Evolutionary conservation across 306 rosid species (phyloP).

Genomic region (Vicia sativa): DNA sequence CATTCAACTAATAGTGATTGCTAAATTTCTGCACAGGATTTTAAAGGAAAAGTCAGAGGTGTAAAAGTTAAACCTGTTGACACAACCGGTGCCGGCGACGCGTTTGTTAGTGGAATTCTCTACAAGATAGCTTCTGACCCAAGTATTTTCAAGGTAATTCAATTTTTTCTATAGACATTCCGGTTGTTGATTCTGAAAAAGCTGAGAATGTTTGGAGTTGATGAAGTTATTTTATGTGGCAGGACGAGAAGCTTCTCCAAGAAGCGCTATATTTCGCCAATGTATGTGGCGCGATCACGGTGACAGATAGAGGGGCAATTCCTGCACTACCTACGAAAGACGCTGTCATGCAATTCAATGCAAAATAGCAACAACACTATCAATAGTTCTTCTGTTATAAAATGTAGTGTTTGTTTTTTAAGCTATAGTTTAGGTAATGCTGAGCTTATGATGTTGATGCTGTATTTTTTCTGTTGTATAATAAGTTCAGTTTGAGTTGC

Average conservation of each 20-base stretch:
- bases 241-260: constrained; percentile 65
- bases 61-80: constrained; percentile 74
- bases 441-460: constrained; percentile 7
- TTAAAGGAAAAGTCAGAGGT: constrained; percentile 77
- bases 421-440: constrained; percentile 30
- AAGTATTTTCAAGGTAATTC: constrained; percentile 59
- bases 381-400: constrained; percentile 15
- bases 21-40: constrained; percentile 55
- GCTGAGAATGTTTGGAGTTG: background rate
- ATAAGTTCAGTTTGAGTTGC: constrained; percentile 32
- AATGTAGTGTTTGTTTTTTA: constrained; percentile 40
- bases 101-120: constrained; percentile 86
- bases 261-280: constrained; percentile 77
- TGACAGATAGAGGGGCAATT: constrained; percentile 82
- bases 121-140: constrained; percentile 67
- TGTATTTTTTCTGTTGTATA: constrained; percentile 27
- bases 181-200: constrained; percentile 20
- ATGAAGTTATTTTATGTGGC: constrained; percentile 25
- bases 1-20: constrained; percentile 11
- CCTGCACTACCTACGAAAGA: constrained; percentile 83
- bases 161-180: constrained; percentile 8
- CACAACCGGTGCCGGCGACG: constrained; percentile 98
- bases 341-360: constrained; percentile 52
- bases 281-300: constrained; percentile 78
- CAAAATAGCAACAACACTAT: constrained; percentile 21